Base-by-base conservation (phyloP, 2,329 filamentous ascomycete species). In the Cyphellophora europaea region DNA sequence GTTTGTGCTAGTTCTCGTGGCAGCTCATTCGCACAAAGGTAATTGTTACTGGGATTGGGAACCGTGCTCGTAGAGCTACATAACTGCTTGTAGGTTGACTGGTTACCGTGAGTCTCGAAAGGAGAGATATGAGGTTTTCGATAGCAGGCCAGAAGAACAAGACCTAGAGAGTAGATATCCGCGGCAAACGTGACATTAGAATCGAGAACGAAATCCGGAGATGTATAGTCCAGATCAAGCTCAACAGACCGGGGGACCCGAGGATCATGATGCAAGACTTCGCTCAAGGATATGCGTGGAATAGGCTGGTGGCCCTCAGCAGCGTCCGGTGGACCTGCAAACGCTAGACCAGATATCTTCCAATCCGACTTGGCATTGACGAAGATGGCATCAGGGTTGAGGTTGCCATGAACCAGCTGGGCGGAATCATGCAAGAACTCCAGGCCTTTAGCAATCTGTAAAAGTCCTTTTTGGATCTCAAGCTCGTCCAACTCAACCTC, bases 321-420 rank as follows among this genome's bases (percentile, higher is more conserved):
- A 49, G 75, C 73, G 48, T 87, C 82, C 32, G 84, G 76, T 11
- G 87, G 83, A 30, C 83, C 83, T 54, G 82, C 85, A 57, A 95
- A 98, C 0, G 82, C 77, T 25, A 98, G 71, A n/a, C 89, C 91
- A 49, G 87, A 89, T 42, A 98, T 84, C 58, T 98, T 98, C 91
- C 91, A 98, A 59, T 98, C 91, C 31, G 85, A 93, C 74, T 98
- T 98, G 27, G 84, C 77, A 61, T 98, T 98, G 58, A 98, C 77
- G 46, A 94, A 81, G 45, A 98, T 78, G 12, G 88, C 84, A 45
- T 96, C 89, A 0, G 91, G 91, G 0, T 88, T 96, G 44, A 98
- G 60, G 54, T 98, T 98, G 31, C 83, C 86, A 59, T 98, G 91
- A 0, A 96, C 85, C 32, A 98, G 70, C 1, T 86, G 86, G 6